Evolutionary conservation across 2,329 filamentous ascomycete species (phyloP).

Genomic region (Diaporthe citri): DNA sequence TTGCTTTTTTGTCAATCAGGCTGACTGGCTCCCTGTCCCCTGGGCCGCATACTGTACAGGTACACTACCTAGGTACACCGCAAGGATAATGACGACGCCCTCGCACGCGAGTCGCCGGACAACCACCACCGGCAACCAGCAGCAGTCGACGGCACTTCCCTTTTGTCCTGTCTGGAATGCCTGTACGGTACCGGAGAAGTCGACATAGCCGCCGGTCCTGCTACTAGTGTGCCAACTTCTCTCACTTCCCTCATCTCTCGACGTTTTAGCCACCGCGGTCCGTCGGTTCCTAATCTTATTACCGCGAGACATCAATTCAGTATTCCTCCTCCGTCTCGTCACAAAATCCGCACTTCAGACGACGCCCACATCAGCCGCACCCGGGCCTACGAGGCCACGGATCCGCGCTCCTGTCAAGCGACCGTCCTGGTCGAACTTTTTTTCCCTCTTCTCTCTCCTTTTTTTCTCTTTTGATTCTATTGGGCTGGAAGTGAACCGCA

Average conservation of each 20-base stretch:
- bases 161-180: neutral
- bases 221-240: neutral
- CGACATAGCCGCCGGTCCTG: conserved; percentile 11
- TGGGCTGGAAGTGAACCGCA: conserved; percentile 13
- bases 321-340: neutral
- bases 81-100: neutral
- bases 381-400: neutral
- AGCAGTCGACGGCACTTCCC: neutral
- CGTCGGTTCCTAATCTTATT: neutral
- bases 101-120: neutral
- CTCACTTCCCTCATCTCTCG: neutral
- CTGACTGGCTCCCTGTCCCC: neutral
- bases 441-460: neutral
- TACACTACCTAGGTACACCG: neutral
- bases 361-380: conserved; percentile 19
- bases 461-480: neutral
- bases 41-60: neutral
- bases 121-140: neutral
- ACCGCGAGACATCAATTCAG: neutral
- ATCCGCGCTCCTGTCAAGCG: neutral
- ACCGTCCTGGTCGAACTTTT: neutral
- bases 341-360: neutral
- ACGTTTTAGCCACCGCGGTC: conserved; percentile 26
- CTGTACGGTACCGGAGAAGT: neutral
- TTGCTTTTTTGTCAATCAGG: neutral